phyloP scores from a whole-genome alignment of 352 stramenopile species.

The Globisporangium apiculatum region DNA sequence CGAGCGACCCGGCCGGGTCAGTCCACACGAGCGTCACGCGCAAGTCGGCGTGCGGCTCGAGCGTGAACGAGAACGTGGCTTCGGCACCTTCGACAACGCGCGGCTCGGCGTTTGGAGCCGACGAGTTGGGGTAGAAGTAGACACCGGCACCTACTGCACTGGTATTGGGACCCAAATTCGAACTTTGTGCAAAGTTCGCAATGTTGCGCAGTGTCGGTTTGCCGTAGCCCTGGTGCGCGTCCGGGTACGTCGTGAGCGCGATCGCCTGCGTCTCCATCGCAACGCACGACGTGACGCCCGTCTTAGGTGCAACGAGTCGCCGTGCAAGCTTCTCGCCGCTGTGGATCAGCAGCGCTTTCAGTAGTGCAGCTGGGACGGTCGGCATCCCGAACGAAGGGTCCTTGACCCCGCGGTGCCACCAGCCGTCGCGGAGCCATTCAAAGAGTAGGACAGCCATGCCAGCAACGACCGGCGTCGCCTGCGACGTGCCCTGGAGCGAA shows the following conservation, averaged over 20 bases:
- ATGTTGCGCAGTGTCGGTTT: conserved; percentile 79
- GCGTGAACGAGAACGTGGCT: conserved; percentile 47
- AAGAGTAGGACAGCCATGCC: conserved; percentile 69
- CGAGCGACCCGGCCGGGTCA: conserved; percentile 50
- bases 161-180: conserved; percentile 10
- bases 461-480: conserved; percentile 66
- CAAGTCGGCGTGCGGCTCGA: conserved; percentile 43
- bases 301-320: conserved; percentile 32
- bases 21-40: conserved; percentile 71
- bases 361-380: conserved; percentile 49
- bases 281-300: conserved; percentile 43
- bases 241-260: conserved; percentile 39
- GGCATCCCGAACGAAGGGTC: conserved; percentile 46
- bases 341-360: conserved; percentile 79
- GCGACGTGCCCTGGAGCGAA: conserved; percentile 71
- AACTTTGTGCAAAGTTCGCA: conserved; percentile 32
- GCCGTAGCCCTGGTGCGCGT: conserved; percentile 75
- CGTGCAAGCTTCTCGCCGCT: conserved; percentile 52
- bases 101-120: conserved; percentile 32
- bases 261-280: conserved; percentile 24
- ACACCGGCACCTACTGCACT: conserved; percentile 22
- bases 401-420: conserved; percentile 63
- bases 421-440: conserved; percentile 76
- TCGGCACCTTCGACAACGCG: conserved; percentile 40
- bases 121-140: conserved; percentile 51